phyloP scores from a whole-genome alignment of 2,329 filamentous ascomycete species.

The Pseudogymnoascus sp. region DNA sequence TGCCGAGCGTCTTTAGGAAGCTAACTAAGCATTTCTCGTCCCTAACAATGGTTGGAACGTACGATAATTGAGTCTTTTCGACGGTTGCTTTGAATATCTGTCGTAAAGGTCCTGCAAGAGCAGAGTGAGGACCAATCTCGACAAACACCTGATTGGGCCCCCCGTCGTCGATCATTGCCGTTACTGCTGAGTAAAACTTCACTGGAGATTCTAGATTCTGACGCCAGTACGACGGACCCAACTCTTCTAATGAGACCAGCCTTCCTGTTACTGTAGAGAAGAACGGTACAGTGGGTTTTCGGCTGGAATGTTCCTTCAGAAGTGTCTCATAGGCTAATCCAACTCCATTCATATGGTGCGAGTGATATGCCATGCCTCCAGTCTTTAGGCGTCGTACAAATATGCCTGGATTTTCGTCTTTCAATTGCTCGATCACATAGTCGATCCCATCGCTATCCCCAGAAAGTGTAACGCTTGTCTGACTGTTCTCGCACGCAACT shows the following conservation, averaged over 20 bases:
- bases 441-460: constrained; percentile 17
- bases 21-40: constrained; percentile 15
- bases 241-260: not conserved
- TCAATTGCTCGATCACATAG: constrained; percentile 17
- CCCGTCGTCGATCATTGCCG: constrained; percentile 15
- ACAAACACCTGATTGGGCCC: not conserved
- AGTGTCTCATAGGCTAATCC: constrained; percentile 20
- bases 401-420: constrained; percentile 14
- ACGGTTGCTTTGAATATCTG: constrained; percentile 17
- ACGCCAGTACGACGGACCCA: constrained; percentile 35
- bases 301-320: not conserved
- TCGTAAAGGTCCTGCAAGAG: constrained; percentile 29
- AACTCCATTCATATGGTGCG: constrained; percentile 28
- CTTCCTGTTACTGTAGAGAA: constrained; percentile 14
- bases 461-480: constrained; percentile 22
- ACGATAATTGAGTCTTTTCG: constrained; percentile 6
- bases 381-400: constrained; percentile 20
- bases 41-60: constrained; percentile 14
- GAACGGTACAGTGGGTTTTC: not conserved
- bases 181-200: constrained; percentile 27
- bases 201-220: constrained; percentile 38
- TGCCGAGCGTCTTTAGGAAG: constrained; percentile 13
- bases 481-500: constrained; percentile 29
- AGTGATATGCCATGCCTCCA: constrained; percentile 24
- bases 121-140: constrained; percentile 29